Conservation (phyloP, 208 protist species). For the Borovskyia barvae region DNA sequence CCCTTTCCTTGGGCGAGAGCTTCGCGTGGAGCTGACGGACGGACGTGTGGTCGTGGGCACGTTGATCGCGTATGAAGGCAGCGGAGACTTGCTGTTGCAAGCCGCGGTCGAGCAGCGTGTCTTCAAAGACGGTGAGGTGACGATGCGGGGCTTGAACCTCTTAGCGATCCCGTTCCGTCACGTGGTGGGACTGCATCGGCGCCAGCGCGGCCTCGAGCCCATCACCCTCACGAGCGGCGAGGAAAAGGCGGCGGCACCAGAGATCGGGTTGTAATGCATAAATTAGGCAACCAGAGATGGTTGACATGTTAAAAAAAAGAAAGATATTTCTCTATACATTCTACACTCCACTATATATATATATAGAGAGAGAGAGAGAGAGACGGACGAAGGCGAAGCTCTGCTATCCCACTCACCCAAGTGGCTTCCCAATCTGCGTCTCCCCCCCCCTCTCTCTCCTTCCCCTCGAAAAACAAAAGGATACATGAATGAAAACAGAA, state of each 20-base stretch:
- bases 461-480: conserved; percentile 2
- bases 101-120: conserved; percentile 60
- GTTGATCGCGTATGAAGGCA: conserved; percentile 71
- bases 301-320: too few species aligned
- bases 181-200: conserved; percentile 64
- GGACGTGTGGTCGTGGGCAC: conserved; percentile 67
- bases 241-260: conserved; percentile 7
- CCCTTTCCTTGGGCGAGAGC: conserved; percentile 69
- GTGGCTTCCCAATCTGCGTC: too few species aligned
- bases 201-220: conserved; percentile 32
- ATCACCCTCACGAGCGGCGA: conserved; percentile 21
- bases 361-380: too few species aligned
- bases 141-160: conserved; percentile 37
- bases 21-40: conserved; percentile 80
- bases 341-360: too few species aligned
- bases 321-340: too few species aligned
- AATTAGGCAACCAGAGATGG: too few species aligned
- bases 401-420: too few species aligned
- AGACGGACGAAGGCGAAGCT: too few species aligned
- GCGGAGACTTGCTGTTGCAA: conserved; percentile 71
- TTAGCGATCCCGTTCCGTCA: conserved; percentile 75
- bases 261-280: conserved; percentile 2
- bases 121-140: conserved; percentile 67
- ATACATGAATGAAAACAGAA: conserved; percentile 16
- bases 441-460: conserved; percentile 1